Percentiles rank a stretch among this genome's conserved stretches.
phyloP scores from a whole-genome alignment of 2,329 filamentous ascomycete genomes.

The Fusarium pseudoanthophilum region DNA sequence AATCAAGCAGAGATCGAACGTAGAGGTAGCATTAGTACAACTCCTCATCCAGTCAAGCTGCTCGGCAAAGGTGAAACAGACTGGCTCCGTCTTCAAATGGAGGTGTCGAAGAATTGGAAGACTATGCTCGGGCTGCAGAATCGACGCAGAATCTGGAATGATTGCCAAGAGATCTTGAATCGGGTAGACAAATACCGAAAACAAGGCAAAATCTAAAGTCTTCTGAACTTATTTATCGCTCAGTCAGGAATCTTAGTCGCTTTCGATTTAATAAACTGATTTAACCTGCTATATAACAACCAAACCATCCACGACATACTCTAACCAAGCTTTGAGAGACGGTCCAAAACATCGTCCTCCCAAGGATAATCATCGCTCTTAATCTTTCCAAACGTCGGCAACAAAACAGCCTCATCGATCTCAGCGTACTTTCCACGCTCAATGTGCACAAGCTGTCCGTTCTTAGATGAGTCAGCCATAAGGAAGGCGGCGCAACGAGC shows the following conservation, averaged over 20 bases:
- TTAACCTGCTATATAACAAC: neutral
- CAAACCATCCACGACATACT: neutral
- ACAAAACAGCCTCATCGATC: conserved; percentile 59
- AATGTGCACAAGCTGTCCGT: conserved; percentile 65
- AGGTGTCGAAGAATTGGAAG: neutral
- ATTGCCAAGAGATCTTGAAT: conserved; percentile 8
- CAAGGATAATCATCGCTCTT: conserved; percentile 46
- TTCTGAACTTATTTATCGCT: rapidly evolving
- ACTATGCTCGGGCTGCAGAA: neutral
- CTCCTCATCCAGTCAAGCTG: neutral
- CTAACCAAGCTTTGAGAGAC: conserved; percentile 20
- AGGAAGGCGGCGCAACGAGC: conserved; percentile 60
- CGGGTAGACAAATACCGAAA: conserved; percentile 3
- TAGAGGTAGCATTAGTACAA: neutral
- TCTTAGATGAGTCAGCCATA: conserved; percentile 58
- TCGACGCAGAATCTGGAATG: neutral
- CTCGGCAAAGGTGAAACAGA: neutral
- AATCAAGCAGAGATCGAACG: neutral
- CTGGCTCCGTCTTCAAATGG: neutral
- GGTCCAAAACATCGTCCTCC: conserved; percentile 52
- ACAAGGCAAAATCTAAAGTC: neutral
- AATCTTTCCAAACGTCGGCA: conserved; percentile 49
- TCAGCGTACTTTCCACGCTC: conserved; percentile 61
- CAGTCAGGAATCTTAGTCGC: rapidly evolving
- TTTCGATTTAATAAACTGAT: neutral